Conservation (phyloP, 2,329 filamentous ascomycete species). For the Diaporthe velutina region DNA sequence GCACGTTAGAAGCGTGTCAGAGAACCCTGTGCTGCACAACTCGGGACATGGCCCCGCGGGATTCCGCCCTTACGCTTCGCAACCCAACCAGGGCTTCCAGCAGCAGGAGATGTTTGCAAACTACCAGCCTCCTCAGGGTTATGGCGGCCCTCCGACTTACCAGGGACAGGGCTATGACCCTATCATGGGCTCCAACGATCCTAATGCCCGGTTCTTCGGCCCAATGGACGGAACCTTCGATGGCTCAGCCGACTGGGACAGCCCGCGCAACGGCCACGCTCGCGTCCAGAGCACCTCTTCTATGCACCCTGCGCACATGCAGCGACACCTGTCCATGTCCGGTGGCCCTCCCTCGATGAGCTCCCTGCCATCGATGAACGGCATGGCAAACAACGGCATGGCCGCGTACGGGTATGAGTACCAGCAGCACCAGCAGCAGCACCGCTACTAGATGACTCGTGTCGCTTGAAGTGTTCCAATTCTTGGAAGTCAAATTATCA, state of each 20-base stretch:
- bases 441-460: background rate
- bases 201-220: slow-evolving; percentile 19
- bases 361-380: slow-evolving; percentile 37
- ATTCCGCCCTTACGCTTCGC: slow-evolving; percentile 31
- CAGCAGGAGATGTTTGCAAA: slow-evolving; percentile 34
- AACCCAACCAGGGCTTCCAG: slow-evolving; percentile 31
- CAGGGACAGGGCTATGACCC: slow-evolving; percentile 33
- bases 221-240: slow-evolving; percentile 12
- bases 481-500: background rate
- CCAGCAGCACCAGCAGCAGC: slow-evolving; percentile 31
- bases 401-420: slow-evolving; percentile 9
- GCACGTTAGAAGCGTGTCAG: slow-evolving; percentile 40
- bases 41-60: slow-evolving; percentile 27
- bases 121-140: slow-evolving; percentile 32
- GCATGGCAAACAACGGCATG: slow-evolving; percentile 20
- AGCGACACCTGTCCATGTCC: slow-evolving; percentile 26
- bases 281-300: slow-evolving; percentile 36
- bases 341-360: slow-evolving; percentile 30
- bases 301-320: slow-evolving; percentile 24
- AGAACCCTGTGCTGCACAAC: slow-evolving; percentile 36
- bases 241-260: slow-evolving; percentile 29
- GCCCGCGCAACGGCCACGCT: slow-evolving; percentile 30
- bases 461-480: background rate
- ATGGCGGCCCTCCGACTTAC: slow-evolving; percentile 25
- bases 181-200: slow-evolving; percentile 8